These are phyloP conservation scores for Microdochium nivale DNA, from an alignment of 2,329 filamentous ascomycete species.

Conservation along the genomic window DNA sequence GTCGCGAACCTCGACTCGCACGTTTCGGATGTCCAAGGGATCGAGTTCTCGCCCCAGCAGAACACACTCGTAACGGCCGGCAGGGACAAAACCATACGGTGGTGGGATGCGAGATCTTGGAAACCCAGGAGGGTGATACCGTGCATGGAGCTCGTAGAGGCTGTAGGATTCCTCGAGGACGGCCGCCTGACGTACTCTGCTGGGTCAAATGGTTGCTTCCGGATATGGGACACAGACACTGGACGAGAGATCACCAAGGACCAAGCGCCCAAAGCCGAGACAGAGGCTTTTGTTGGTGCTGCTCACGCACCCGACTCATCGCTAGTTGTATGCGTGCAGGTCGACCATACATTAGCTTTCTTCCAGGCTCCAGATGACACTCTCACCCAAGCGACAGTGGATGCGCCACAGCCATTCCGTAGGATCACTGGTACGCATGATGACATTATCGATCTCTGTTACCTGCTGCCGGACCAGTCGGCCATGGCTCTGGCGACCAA, in stretches of 20 bases:
- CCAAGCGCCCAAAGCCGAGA: conserved; percentile 52
- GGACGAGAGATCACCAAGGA: conserved; percentile 74
- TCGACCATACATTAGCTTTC: conserved; percentile 79
- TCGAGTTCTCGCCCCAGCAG: conserved; percentile 72
- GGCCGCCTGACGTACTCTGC: conserved; percentile 73
- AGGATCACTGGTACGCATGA: conserved; percentile 94
- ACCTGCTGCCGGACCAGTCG: conserved; percentile 71
- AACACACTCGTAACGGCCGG: conserved; percentile 75
- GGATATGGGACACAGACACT: conserved; percentile 73
- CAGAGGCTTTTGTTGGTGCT: conserved; percentile 62
- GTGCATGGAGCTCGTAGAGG: conserved; percentile 77
- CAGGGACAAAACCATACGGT: conserved; percentile 86
- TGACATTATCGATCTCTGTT: conserved; percentile 91
- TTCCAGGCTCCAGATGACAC: conserved; percentile 44
- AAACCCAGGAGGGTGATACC: conserved; percentile 73
- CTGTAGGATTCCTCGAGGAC: conserved; percentile 66
- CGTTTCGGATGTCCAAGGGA: conserved; percentile 82
- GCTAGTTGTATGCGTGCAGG: conserved; percentile 74
- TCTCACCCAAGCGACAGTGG: conserved; percentile 22
- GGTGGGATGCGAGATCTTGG: conserved; percentile 87
- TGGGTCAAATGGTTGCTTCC: conserved; percentile 72
- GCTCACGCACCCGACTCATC: conserved; percentile 57
- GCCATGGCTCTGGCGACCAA: conserved; percentile 89
- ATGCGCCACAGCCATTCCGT: conserved; percentile 47
- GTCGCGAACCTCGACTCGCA: conserved; percentile 80